Conservation (phyloP, 495 filamentous ascomycete genomes). For the Amphirosellinia nigrospora region DNA sequence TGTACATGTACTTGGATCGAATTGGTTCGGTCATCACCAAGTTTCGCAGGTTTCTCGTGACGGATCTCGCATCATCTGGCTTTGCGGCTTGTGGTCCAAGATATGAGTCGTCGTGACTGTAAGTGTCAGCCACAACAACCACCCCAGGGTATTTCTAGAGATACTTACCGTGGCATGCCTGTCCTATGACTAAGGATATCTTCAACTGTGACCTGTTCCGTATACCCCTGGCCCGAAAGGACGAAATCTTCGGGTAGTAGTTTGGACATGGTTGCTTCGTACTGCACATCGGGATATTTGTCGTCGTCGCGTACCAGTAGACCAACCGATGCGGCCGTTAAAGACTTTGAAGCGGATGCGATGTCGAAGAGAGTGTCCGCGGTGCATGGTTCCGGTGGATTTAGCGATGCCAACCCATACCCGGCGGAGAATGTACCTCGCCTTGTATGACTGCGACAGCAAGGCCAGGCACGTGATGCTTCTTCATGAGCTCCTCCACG, state of each 20-base stretch:
- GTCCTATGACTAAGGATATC: conserved; percentile 55
- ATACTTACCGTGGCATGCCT: conserved; percentile 47
- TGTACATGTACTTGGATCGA: conserved; percentile 52
- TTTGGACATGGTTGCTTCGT: conserved; percentile 51
- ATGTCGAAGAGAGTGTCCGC: conserved; percentile 44
- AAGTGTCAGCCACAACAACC: not conserved
- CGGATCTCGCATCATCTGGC: conserved; percentile 35
- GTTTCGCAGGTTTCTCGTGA: conserved; percentile 52
- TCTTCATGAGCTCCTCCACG: conserved; percentile 45
- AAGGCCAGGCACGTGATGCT: conserved; percentile 56
- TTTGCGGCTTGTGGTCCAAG: conserved; percentile 26
- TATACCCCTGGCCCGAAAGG: conserved; percentile 50
- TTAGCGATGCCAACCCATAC: conserved; percentile 31
- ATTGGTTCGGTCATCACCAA: conserved; percentile 45
- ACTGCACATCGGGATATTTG: conserved; percentile 47
- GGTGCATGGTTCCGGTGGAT: conserved; percentile 44
- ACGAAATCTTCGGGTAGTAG: conserved; percentile 62
- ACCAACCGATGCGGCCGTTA: conserved; percentile 57
- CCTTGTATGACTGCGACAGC: conserved; percentile 52
- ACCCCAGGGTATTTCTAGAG: not conserved
- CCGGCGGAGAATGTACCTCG: conserved; percentile 36
- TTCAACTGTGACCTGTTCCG: conserved; percentile 54
- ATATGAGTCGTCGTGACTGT: conserved; percentile 29
- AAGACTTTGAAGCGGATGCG: conserved; percentile 60
- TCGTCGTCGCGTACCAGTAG: conserved; percentile 53